Evolutionary conservation across 2,329 filamentous ascomycete species (phyloP).

Genomic region (Akanthomyces uredinophilus): DNA sequence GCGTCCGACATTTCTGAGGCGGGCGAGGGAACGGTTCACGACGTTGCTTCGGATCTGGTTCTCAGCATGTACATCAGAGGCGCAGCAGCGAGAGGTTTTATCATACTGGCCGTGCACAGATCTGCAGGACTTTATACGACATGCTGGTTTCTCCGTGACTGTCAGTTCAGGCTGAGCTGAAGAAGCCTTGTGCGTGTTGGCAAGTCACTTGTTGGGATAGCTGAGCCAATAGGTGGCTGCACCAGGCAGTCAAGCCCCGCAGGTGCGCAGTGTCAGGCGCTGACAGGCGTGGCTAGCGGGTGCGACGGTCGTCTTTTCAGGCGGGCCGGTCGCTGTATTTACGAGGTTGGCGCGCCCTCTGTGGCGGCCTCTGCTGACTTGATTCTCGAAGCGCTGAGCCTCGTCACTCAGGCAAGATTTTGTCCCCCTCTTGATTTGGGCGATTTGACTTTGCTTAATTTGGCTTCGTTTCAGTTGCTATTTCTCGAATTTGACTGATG

Average conservation of each 20-base stretch:
- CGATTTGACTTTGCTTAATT: no score
- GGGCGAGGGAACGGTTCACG: not conserved
- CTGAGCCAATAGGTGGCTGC: not conserved
- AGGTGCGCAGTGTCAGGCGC: not conserved
- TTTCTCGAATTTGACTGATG: no score
- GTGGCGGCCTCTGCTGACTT: not conserved
- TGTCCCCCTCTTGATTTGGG: not conserved
- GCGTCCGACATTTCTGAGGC: constrained; percentile 19
- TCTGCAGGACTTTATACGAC: not conserved
- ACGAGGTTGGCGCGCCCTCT: not conserved
- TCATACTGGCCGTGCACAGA: not conserved
- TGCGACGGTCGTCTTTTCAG: not conserved
- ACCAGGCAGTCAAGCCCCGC: not conserved
- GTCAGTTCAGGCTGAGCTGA: not conserved
- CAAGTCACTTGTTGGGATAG: not conserved
- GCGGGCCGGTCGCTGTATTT: not conserved
- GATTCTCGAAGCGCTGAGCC: no score
- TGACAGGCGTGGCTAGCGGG: not conserved
- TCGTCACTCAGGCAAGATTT: not conserved
- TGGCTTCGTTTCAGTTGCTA: no score
- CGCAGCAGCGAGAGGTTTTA: not conserved
- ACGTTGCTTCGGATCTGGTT: not conserved
- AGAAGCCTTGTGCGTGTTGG: no score
- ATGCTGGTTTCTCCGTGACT: not conserved
- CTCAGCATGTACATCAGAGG: not conserved